A percentile compares a stretch with the other conserved stretches of the same genome.
Conservation (phyloP, 2,329 filamentous ascomycete genomes). For the Rhynchosporium graminicola region DNA sequence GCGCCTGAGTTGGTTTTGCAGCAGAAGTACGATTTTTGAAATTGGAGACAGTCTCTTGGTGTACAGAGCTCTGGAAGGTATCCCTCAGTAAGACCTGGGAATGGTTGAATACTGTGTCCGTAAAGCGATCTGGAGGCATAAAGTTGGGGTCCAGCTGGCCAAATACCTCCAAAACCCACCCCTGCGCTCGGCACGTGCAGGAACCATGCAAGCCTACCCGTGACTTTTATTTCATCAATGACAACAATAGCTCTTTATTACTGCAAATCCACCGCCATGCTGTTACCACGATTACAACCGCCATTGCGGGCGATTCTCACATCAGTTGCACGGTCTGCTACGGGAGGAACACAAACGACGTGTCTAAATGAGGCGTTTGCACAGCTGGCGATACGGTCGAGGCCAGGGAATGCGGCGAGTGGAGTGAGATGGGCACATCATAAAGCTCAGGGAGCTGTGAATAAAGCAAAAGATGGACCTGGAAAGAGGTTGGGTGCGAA, state of each 20-base stretch:
- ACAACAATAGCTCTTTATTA: slow-evolving; percentile 22
- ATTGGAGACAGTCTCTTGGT: not conserved
- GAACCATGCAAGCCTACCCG: slow-evolving; percentile 6
- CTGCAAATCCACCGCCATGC: slow-evolving; percentile 40
- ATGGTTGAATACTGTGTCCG: not conserved
- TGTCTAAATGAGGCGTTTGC: slow-evolving; percentile 39
- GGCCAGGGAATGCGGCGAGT: not conserved
- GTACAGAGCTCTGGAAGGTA: not conserved
- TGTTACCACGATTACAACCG: slow-evolving; percentile 48
- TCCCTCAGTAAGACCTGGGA: not conserved
- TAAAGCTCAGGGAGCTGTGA: slow-evolving; percentile 69
- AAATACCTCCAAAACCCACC: slow-evolving; percentile 16
- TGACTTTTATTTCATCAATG: slow-evolving; percentile 16
- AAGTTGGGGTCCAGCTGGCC: slow-evolving; percentile 12
- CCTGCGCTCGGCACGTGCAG: slow-evolving; percentile 8
- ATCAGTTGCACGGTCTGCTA: slow-evolving; percentile 32
- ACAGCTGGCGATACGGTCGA: slow-evolving; percentile 30
- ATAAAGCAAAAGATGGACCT: slow-evolving; percentile 67
- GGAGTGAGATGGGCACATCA: slow-evolving; percentile 39
- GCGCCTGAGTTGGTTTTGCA: slow-evolving; percentile 2
- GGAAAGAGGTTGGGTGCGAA: slow-evolving; percentile 94
- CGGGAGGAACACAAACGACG: slow-evolving; percentile 21
- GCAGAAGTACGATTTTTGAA: not conserved
- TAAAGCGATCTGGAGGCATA: not conserved
- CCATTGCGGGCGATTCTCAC: slow-evolving; percentile 45